Evolutionary conservation across 805 yeast species (phyloP).

Genomic region (Starmera pachycereana): DNA sequence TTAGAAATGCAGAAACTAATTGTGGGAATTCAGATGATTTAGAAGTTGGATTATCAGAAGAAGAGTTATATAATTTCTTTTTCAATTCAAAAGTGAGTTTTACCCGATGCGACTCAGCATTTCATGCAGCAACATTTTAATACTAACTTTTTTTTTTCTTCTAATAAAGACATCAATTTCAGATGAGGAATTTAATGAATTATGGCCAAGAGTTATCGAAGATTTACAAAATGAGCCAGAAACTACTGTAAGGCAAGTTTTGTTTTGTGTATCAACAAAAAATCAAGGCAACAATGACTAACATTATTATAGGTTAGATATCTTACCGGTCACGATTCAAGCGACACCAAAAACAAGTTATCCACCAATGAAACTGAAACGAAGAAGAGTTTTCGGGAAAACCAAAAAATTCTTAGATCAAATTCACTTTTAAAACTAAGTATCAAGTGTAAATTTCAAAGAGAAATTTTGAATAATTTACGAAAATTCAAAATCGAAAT

Average conservation of each 20-base stretch:
- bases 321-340: slow-evolving; percentile 29
- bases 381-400: slow-evolving; percentile 26
- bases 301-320: slow-evolving; percentile 14
- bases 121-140: neutral
- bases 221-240: slow-evolving; percentile 60
- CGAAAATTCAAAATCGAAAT: slow-evolving; percentile 14
- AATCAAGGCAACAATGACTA: slow-evolving; percentile 10
- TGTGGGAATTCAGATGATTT: slow-evolving; percentile 45
- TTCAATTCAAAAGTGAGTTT: slow-evolving; percentile 23
- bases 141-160: neutral
- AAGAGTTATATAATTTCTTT: slow-evolving; percentile 44
- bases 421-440: slow-evolving; percentile 57
- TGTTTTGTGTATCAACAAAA: slow-evolving; percentile 10
- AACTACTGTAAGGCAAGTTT: slow-evolving; percentile 71
- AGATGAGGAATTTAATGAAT: slow-evolving; percentile 59
- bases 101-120: neutral
- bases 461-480: slow-evolving; percentile 33
- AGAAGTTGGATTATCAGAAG: slow-evolving; percentile 40
- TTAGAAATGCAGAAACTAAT: slow-evolving; percentile 51
- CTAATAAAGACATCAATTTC: slow-evolving; percentile 11
- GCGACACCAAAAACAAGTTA: slow-evolving; percentile 26
- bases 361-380: slow-evolving; percentile 28
- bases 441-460: slow-evolving; percentile 44
- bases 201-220: slow-evolving; percentile 57
- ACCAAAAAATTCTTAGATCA: slow-evolving; percentile 50